These are phyloP conservation scores for Apiotrichum porosum DNA, from an alignment of 1,284 basidiomycete genomes.

Conservation along the genomic window DNA sequence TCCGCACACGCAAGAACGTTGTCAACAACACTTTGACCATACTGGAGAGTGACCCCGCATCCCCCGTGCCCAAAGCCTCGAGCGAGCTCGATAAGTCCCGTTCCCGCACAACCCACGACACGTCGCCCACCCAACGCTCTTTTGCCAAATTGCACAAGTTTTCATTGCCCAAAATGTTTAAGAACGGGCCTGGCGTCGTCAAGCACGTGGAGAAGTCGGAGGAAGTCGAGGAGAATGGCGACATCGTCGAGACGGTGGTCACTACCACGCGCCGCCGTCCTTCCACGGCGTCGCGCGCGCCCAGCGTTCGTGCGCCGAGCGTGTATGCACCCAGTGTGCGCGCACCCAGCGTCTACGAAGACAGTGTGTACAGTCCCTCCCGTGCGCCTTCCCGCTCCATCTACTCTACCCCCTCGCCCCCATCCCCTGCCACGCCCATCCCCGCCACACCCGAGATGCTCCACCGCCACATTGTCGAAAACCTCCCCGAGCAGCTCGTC, in stretches of 20 bases:
- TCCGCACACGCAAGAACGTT: no score
- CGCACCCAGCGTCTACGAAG: background rate
- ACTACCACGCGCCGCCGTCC: conserved; percentile 1
- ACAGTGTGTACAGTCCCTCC: no score
- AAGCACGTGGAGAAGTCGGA: background rate
- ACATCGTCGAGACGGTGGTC: background rate
- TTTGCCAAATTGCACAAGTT: no score
- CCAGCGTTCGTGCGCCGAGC: no score
- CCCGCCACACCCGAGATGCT: background rate
- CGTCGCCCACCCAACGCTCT: no score
- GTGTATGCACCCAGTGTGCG: background rate
- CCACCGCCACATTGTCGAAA: background rate
- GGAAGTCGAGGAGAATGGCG: background rate
- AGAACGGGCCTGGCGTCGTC: background rate
- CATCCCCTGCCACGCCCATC: background rate
- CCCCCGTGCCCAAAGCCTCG: no score
- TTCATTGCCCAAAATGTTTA: background rate
- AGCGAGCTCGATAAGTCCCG: no score
- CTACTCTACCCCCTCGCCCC: background rate
- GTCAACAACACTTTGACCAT: no score
- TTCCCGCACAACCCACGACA: no score
- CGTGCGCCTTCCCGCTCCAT: no score
- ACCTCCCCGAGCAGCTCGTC: background rate
- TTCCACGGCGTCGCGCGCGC: background rate
- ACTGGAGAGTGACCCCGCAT: no score